Evolutionary conservation across 2,329 filamentous ascomycete genomes (phyloP).

Genomic region (Pestalotiopsis sp.): DNA sequence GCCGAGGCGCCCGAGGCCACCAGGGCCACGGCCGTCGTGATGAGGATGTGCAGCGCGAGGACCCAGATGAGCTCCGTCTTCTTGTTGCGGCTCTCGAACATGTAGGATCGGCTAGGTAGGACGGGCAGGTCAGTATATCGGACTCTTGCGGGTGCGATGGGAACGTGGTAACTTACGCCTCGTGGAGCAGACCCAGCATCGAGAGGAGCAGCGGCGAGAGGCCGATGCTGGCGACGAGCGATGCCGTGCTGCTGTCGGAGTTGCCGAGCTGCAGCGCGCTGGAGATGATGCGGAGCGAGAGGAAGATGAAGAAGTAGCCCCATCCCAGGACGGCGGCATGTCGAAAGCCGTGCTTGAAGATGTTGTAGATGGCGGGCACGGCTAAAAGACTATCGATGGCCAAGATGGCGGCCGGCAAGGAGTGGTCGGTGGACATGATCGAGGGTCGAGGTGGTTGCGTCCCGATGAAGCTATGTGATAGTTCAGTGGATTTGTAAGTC

Average conservation of each 20-base stretch:
- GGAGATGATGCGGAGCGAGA: slow-evolving; percentile 37
- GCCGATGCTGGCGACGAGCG: slow-evolving; percentile 39
- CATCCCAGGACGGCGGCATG: slow-evolving; percentile 42
- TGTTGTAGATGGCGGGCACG: slow-evolving; percentile 31
- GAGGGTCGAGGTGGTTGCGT: background rate
- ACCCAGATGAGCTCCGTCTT: slow-evolving; percentile 17
- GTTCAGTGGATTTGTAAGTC: background rate
- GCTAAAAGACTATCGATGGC: slow-evolving; percentile 37
- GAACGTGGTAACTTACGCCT: slow-evolving; percentile 29
- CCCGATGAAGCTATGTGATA: background rate
- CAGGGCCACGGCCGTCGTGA: slow-evolving; percentile 25
- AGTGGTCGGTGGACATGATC: slow-evolving; percentile 17
- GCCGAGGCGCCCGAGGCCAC: slow-evolving; percentile 25
- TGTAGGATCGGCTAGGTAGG: slow-evolving; percentile 19
- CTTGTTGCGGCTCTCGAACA: slow-evolving; percentile 17
- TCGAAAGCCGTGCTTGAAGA: slow-evolving; percentile 27
- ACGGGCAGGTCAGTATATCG: background rate
- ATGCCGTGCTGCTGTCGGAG: slow-evolving; percentile 27
- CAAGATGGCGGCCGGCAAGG: slow-evolving; percentile 28
- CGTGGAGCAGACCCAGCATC: slow-evolving; percentile 35
- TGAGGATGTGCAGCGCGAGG: slow-evolving; percentile 25
- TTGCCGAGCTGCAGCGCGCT: slow-evolving; percentile 30
- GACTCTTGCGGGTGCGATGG: too few species aligned
- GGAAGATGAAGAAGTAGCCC: slow-evolving; percentile 40
- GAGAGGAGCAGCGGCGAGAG: slow-evolving; percentile 39